Evolutionary conservation across 2,329 filamentous ascomycete species (phyloP), one percentile per base, ranked within the genome.

Genomic region (Ascochyta fabae): DNA sequence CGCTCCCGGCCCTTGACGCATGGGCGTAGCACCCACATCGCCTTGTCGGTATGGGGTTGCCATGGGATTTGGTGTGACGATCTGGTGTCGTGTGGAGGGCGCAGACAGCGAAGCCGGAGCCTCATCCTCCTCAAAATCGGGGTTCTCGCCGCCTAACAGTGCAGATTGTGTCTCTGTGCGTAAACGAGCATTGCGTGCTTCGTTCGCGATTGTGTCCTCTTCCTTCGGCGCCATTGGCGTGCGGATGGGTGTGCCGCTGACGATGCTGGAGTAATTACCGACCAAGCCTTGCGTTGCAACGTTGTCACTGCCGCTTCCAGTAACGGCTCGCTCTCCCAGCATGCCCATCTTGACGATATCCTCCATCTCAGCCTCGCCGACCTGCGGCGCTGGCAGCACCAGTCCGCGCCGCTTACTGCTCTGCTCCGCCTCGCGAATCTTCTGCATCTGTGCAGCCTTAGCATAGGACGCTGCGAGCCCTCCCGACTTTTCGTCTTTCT

Each of bases 281-380:
- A 98, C 85, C 41, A 99, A 81, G 4, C 93, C 92, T 62, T 90
- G 86, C 0, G 93, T 96, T 48, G 91, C 87, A 70, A 92, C 87
- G 61, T 93, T 96, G 56, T 96, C 92, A 72, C 90, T 90, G 48
- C 87, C 86, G 40, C 86, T 85, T 4, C 91, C 91, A 73, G 90
- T 81, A 68, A 88, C 92, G 39, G 95, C 95, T 47, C 89, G 88
- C 70, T 97, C 92, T 34, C 94, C 95, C 57, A 92, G 86, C 84
- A 96, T 90, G 40, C 95, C 94, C 92, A 98, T 96, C 81, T 99
- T 99, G 62, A 99, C 92, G 69, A 99, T 98, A 64, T 97, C 93
- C 71, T 99, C 95, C 56, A 99, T 81, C 77, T 99, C 95, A 39
- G 87, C 84, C 70, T 99, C 95, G 74, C 91, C 88, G 67, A 99